Evolutionary conservation across 257 asterid genomes (phyloP).

Genomic region (Capsicum pubescens): DNA sequence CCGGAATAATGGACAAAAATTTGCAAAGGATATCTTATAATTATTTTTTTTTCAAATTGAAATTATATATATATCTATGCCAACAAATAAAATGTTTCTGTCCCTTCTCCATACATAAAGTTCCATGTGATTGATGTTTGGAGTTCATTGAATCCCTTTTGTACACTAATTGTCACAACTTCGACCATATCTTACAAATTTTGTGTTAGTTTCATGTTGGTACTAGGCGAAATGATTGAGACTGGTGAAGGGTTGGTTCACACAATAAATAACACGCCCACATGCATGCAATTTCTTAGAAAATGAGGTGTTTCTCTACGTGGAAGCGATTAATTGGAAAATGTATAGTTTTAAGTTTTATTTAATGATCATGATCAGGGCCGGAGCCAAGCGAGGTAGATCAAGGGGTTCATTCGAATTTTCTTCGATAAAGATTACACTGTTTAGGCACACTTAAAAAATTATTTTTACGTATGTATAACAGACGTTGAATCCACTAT

Average conservation of each 20-base stretch:
- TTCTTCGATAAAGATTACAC: no score
- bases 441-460: no score
- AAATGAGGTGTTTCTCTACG: not conserved
- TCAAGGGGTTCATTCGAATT: no score
- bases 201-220: constrained; percentile 2
- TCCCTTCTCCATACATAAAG: not conserved
- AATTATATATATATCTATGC: not conserved
- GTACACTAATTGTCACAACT: not conserved
- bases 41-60: not conserved
- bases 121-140: not conserved
- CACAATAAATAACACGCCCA: not conserved
- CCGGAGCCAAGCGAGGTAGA: not conserved
- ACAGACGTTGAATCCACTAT: not conserved
- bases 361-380: not conserved
- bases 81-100: not conserved
- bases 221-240: not conserved
- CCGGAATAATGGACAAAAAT: not conserved
- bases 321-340: not conserved
- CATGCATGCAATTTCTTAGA: constrained; percentile 11
- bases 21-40: not conserved
- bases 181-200: not conserved
- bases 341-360: not conserved
- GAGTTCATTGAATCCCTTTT: not conserved
- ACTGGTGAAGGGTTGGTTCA: not conserved
- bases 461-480: no score